These are phyloP conservation scores for Zygotorulaspora chibaensis DNA, from an alignment of 805 yeast genomes.

Conservation along the genomic window DNA sequence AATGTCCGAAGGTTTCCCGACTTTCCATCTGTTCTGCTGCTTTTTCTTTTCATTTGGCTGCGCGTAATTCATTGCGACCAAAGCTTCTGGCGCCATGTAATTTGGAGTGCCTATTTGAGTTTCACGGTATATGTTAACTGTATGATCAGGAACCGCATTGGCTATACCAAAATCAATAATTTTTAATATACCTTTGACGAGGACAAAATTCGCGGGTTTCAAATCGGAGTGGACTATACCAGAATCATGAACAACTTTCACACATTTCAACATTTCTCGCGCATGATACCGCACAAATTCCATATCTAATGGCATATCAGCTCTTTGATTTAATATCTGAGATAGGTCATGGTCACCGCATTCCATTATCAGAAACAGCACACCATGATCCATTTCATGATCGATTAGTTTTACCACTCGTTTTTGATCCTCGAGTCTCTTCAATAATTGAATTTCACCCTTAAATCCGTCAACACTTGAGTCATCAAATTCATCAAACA, in stretches of 20 bases:
- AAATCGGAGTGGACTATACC: slow-evolving; percentile 84
- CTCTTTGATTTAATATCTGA: slow-evolving; percentile 61
- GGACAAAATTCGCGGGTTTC: slow-evolving; percentile 66
- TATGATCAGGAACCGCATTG: slow-evolving; percentile 89
- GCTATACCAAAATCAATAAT: slow-evolving; percentile 95
- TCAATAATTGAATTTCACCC: slow-evolving; percentile 80
- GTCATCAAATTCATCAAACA: slow-evolving; percentile 76
- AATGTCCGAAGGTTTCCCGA: slow-evolving; percentile 91
- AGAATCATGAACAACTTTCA: slow-evolving; percentile 77
- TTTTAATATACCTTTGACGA: slow-evolving; percentile 79
- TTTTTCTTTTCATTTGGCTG: slow-evolving; percentile 24
- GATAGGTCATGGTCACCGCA: slow-evolving; percentile 92
- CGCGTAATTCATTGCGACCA: slow-evolving; percentile 51
- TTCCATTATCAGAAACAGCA: slow-evolving; percentile 79
- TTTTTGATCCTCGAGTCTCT: slow-evolving; percentile 52
- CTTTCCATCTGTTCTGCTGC: slow-evolving; percentile 50
- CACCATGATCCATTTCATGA: slow-evolving; percentile 60
- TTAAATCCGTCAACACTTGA: slow-evolving; percentile 71
- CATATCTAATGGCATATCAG: slow-evolving; percentile 51
- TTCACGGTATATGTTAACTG: slow-evolving; percentile 83
- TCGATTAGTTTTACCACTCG: slow-evolving; percentile 79
- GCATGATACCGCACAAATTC: slow-evolving; percentile 79
- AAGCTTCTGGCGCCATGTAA: slow-evolving; percentile 97
- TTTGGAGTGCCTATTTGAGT: slow-evolving; percentile 93
- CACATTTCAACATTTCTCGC: slow-evolving; percentile 74